phyloP scores from a whole-genome alignment of 345 rosid species.

The Psidium friedrichsthalianum region DNA sequence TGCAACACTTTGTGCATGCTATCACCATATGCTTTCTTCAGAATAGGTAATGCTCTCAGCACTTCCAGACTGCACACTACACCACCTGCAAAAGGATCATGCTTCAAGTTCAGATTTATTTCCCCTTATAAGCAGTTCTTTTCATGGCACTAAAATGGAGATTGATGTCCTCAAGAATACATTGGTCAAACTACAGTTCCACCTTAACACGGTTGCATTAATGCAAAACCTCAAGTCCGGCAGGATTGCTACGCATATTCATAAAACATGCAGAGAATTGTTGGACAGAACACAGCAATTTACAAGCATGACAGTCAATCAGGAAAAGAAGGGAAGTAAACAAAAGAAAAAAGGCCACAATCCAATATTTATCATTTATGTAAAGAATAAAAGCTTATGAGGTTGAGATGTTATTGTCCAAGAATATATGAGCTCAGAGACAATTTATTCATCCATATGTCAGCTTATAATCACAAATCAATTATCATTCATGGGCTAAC shows the following conservation, averaged over 20 bases:
- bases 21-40: constrained; percentile 61
- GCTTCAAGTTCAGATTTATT: neutral
- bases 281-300: neutral
- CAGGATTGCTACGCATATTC: neutral
- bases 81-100: constrained; percentile 21
- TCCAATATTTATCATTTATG: neutral
- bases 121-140: neutral
- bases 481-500: neutral
- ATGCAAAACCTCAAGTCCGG: neutral
- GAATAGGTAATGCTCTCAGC: constrained; percentile 35
- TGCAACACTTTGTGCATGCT: constrained; percentile 55
- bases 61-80: constrained; percentile 53
- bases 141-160: neutral
- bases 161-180: neutral
- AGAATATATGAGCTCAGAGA: neutral
- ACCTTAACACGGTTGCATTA: neutral
- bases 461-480: neutral
- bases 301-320: neutral
- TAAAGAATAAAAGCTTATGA: neutral
- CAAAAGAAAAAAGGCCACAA: neutral
- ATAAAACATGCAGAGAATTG: neutral
- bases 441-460: neutral
- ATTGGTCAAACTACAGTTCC: neutral
- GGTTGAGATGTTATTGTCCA: neutral
- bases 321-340: neutral